These are phyloP conservation scores for Metarhizium anisopliae DNA, from an alignment of 2,329 filamentous ascomycete genomes.

Conservation along the genomic window DNA sequence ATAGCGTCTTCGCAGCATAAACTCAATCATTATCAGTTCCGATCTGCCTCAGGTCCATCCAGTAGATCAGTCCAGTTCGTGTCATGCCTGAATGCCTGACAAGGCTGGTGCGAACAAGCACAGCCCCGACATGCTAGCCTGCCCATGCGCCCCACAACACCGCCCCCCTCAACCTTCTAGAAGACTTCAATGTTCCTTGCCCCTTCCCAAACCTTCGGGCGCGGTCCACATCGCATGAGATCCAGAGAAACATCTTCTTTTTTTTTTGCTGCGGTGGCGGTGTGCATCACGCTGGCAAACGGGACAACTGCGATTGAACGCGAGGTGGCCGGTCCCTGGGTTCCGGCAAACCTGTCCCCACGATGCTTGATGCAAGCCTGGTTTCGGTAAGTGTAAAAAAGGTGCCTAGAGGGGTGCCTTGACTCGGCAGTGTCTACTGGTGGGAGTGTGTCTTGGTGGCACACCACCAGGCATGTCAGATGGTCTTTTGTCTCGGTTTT, in stretches of 20 bases:
- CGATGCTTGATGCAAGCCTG: background rate
- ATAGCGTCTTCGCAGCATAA: background rate
- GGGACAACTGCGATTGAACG: no score
- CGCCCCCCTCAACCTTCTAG: background rate
- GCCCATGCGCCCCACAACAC: background rate
- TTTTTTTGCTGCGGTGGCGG: background rate
- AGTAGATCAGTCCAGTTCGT: background rate
- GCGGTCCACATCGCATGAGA: background rate
- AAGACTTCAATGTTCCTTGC: background rate
- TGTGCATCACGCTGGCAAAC: background rate
- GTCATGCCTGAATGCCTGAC: background rate
- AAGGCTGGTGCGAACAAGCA: constrained; percentile 5
- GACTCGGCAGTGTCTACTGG: background rate
- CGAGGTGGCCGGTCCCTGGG: no score
- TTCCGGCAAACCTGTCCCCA: background rate
- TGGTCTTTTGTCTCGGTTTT: background rate
- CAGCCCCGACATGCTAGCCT: background rate
- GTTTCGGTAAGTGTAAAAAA: constrained; percentile 1
- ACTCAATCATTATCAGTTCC: background rate
- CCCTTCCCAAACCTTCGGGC: no score
- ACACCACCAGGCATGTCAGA: background rate
- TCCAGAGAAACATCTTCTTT: background rate
- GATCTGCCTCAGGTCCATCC: background rate
- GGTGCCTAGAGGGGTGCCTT: constrained; percentile 1
- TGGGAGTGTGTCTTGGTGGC: background rate